Evolutionary conservation across 2,329 filamentous ascomycete genomes (phyloP).

Genomic region (Fusarium setosum): DNA sequence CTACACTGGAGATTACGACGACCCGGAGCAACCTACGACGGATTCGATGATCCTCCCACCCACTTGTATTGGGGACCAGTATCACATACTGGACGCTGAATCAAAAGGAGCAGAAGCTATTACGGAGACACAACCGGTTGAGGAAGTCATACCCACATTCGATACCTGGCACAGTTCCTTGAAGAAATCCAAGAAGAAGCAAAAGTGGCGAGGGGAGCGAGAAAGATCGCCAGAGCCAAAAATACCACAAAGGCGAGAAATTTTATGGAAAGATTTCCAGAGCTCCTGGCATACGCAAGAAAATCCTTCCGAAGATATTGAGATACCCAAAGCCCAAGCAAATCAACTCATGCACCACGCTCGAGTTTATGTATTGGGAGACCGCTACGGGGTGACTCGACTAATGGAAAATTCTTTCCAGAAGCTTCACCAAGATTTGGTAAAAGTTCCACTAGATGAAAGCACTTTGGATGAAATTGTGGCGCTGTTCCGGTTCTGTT

Average conservation of each 20-base stretch:
- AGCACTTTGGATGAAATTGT: not conserved
- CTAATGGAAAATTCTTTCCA: not conserved
- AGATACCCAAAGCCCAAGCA: not conserved
- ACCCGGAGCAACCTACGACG: not conserved
- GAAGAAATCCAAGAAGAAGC: too few relatives aligned
- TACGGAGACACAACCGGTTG: too few relatives aligned
- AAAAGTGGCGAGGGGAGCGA: not conserved
- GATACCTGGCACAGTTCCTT: too few relatives aligned
- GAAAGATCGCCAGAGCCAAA: not conserved
- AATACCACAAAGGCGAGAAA: too few relatives aligned
- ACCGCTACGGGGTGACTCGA: not conserved
- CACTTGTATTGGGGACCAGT: not conserved
- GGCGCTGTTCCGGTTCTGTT: not conserved
- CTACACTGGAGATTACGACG: not conserved
- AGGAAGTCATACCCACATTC: too few relatives aligned
- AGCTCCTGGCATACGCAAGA: not conserved
- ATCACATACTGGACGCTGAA: too few relatives aligned
- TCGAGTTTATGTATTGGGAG: not conserved
- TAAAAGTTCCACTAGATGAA: not conserved
- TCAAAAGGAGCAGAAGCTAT: too few relatives aligned
- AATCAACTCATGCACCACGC: not conserved
- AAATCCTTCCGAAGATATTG: not conserved
- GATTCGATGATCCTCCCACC: not conserved
- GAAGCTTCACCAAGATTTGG: not conserved
- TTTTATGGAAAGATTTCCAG: not conserved